These are phyloP conservation scores for Trypanosomatidae sp. DNA, from an alignment of 208 protist species.

Conservation along the genomic window DNA sequence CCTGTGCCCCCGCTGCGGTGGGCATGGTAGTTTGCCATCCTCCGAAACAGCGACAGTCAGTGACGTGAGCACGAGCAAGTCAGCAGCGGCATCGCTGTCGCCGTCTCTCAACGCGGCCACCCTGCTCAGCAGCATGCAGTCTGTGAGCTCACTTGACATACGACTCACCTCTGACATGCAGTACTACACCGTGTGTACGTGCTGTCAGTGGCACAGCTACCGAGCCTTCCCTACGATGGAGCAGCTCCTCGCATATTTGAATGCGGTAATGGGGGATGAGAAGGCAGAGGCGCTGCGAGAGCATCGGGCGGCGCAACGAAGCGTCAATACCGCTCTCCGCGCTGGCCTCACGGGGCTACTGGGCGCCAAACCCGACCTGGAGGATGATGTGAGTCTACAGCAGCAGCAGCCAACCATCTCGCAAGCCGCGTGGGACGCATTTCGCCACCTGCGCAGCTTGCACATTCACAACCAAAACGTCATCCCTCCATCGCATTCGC, in stretches of 20 bases:
- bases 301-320: constrained; percentile 28
- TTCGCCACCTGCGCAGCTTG: not conserved
- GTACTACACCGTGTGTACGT: constrained; percentile 45
- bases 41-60: too few relatives aligned
- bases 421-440: constrained; percentile 23
- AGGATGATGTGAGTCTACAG: not conserved
- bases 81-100: not conserved
- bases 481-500: not conserved
- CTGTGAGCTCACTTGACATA: constrained; percentile 22
- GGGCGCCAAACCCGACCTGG: not conserved
- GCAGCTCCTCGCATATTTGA: constrained; percentile 29
- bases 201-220: constrained; percentile 56
- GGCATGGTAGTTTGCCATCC: constrained; percentile 1
- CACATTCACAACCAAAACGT: not conserved
- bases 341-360: not conserved
- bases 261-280: constrained; percentile 12
- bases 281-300: constrained; percentile 26
- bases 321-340: constrained; percentile 18
- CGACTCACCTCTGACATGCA: constrained; percentile 29
- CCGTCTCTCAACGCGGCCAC: not conserved
- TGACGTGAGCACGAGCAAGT: not conserved
- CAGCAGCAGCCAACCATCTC: constrained; percentile 8
- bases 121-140: constrained; percentile 4
- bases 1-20: constrained; percentile 59
- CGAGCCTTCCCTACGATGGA: constrained; percentile 33